Conservation (phyloP, 345 rosid species). For the Dimocarpus longan region DNA sequence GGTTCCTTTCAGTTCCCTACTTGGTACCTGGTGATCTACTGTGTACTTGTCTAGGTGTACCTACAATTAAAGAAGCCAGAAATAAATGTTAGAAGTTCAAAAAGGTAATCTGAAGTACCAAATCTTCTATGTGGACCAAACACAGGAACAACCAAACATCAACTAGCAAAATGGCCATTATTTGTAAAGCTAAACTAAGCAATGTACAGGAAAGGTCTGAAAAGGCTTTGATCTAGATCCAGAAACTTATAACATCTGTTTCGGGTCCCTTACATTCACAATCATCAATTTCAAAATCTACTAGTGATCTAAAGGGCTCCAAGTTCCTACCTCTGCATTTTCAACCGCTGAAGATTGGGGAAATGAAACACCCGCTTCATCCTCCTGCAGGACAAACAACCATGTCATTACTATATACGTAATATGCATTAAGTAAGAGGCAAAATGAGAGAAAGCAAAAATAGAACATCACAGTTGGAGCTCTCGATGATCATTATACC, state of each 20-base stretch:
- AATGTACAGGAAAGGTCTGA: neutral
- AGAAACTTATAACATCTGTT: neutral
- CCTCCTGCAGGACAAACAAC: constrained; percentile 54
- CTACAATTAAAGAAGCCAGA: constrained; percentile 39
- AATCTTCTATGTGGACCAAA: constrained; percentile 4
- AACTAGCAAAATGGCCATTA: neutral
- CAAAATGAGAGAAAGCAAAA: neutral
- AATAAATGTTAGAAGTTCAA: neutral
- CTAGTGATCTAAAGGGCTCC: constrained; percentile 3
- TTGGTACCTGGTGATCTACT: constrained; percentile 43
- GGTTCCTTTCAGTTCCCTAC: constrained; percentile 49
- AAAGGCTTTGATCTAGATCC: constrained; percentile 2
- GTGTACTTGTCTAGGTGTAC: constrained; percentile 48
- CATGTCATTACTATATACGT: neutral
- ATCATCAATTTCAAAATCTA: neutral
- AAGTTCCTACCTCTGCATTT: constrained; percentile 50
- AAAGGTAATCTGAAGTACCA: neutral
- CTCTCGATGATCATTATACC: neutral
- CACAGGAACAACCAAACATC: neutral
- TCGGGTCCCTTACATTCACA: neutral
- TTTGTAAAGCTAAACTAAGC: constrained; percentile 3
- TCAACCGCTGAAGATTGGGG: constrained; percentile 47
- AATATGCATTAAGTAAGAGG: neutral
- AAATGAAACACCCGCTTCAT: constrained; percentile 55
- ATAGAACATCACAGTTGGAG: neutral